phyloP scores from a whole-genome alignment of 2,329 filamentous ascomycete species.

The Neofusicoccum parvum region DNA sequence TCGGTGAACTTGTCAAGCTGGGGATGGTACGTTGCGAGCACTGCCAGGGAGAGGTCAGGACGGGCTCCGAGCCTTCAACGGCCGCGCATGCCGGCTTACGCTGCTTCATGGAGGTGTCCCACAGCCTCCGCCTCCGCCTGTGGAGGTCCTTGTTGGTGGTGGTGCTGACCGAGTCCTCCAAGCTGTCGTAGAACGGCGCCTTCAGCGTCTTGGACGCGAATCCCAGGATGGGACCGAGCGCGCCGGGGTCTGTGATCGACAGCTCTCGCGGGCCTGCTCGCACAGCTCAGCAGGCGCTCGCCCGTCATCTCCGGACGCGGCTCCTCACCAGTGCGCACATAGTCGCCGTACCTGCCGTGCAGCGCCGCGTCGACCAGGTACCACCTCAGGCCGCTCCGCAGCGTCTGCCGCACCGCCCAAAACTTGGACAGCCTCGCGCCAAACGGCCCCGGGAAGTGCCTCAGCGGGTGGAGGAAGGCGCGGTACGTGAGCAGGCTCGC shows the following conservation, averaged over 20 bases:
- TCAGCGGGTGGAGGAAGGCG: constrained; percentile 36
- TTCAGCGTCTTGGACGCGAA: constrained; percentile 9
- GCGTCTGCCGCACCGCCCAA: not conserved
- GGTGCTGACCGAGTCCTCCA: constrained; percentile 30
- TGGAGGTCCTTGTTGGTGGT: constrained; percentile 36
- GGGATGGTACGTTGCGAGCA: constrained; percentile 5
- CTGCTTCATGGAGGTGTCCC: constrained; percentile 38
- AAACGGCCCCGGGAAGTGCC: constrained; percentile 40
- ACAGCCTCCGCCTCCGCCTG: constrained; percentile 32
- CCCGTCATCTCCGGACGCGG: constrained; percentile 29
- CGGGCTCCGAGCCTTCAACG: not conserved
- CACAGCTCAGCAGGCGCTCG: constrained; percentile 19
- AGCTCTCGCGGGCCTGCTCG: not conserved
- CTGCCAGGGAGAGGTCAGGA: not conserved
- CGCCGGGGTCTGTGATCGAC: not conserved
- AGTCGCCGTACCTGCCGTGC: constrained; percentile 20
- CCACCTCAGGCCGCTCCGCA: not conserved
- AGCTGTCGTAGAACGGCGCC: constrained; percentile 23
- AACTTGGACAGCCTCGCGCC: constrained; percentile 30
- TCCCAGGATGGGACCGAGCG: constrained; percentile 1
- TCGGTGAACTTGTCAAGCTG: not conserved
- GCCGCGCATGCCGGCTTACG: not conserved
- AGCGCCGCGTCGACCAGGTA: not conserved
- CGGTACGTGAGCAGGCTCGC: constrained; percentile 24
- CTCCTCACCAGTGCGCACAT: constrained; percentile 28